phyloP scores from a whole-genome alignment of 2,329 filamentous ascomycete species.

The Aspergillus bombycis region DNA sequence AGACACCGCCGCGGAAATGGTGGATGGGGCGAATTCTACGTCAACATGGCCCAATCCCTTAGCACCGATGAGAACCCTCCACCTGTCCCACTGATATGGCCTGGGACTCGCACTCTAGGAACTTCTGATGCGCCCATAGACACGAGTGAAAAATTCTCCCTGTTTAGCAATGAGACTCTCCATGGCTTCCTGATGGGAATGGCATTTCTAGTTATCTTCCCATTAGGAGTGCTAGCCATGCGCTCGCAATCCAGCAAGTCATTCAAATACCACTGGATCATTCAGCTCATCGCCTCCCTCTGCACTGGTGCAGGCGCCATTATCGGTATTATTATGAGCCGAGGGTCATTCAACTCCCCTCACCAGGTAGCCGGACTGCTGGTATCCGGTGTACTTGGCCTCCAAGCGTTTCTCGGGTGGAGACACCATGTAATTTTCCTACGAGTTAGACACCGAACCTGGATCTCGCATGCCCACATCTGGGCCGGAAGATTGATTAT shows the following conservation, averaged over 20 bases:
- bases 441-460: conserved; percentile 9
- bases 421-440: conserved; percentile 15
- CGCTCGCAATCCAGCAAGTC: conserved; percentile 9
- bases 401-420: conserved; percentile 13
- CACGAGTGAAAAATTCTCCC: background rate
- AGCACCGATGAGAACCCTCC: background rate
- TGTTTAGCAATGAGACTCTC: background rate
- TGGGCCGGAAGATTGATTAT: conserved; percentile 12
- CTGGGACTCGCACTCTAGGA: conserved; percentile 6
- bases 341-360: background rate
- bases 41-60: conserved; percentile 11
- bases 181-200: conserved; percentile 14
- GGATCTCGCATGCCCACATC: conserved; percentile 15
- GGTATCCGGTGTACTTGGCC: conserved; percentile 2
- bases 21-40: conserved; percentile 15
- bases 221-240: conserved; percentile 11
- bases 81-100: conserved; percentile 3
- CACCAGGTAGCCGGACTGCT: conserved; percentile 10
- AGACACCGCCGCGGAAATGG: conserved; percentile 2
- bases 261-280: conserved; percentile 14
- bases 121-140: conserved; percentile 4
- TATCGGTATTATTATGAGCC: conserved; percentile 6
- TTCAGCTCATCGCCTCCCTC: conserved; percentile 10
- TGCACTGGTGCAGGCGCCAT: conserved; percentile 6
- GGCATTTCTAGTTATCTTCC: conserved; percentile 12